phyloP scores from a whole-genome alignment of 306 rosid species.

The Psophocarpus tetragonolobus region DNA sequence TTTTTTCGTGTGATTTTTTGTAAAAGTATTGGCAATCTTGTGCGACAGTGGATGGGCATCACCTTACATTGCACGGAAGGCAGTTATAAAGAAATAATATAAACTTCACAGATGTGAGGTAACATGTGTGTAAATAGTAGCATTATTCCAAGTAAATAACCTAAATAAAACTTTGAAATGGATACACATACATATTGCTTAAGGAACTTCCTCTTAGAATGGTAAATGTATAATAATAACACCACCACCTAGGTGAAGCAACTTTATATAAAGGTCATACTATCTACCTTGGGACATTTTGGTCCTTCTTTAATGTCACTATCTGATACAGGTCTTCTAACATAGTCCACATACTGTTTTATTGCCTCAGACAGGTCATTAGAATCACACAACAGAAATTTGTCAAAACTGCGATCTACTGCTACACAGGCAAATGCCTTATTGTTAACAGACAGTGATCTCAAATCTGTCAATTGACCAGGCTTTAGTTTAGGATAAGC shows the following conservation, averaged over 20 bases:
- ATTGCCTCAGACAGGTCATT: slow-evolving; percentile 58
- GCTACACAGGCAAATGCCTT: slow-evolving; percentile 88
- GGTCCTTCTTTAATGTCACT: slow-evolving; percentile 52
- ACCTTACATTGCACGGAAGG: background rate
- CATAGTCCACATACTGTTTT: slow-evolving; percentile 51
- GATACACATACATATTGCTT: slow-evolving; percentile 4
- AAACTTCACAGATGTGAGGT: background rate
- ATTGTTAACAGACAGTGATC: slow-evolving; percentile 79
- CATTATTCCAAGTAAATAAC: background rate
- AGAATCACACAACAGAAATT: slow-evolving; percentile 71
- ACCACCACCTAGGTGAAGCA: background rate
- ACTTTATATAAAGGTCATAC: slow-evolving; percentile 1
- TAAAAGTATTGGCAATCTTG: background rate
- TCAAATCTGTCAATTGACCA: slow-evolving; percentile 93
- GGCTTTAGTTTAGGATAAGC: slow-evolving; percentile 90
- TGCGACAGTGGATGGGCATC: background rate
- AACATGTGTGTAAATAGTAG: background rate
- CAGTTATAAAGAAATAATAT: no score
- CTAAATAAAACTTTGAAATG: slow-evolving; percentile 29
- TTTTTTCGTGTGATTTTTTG: background rate
- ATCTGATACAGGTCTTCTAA: slow-evolving; percentile 36
- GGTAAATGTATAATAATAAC: background rate
- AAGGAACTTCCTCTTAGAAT: slow-evolving; percentile 5
- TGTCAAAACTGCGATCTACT: slow-evolving; percentile 60
- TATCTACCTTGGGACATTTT: slow-evolving; percentile 79